A percentile compares a stretch with the other conserved stretches of the same genome.
Conservation (phyloP, 495 filamentous ascomycete species). For the Penicillium pulvis region DNA sequence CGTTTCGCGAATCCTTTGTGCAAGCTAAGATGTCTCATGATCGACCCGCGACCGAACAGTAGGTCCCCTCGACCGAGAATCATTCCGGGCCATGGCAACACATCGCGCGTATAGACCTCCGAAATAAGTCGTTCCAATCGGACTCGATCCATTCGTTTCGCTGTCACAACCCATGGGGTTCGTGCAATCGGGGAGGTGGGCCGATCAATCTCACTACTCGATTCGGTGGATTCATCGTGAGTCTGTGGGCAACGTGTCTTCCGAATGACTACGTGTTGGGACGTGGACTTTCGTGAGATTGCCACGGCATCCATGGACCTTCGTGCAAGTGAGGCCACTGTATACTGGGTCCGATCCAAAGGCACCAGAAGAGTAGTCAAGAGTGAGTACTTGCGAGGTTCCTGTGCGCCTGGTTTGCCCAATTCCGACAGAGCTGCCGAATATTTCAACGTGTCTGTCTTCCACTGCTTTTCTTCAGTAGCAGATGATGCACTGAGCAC, state of each 20-base stretch:
- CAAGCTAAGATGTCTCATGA: conserved; percentile 79
- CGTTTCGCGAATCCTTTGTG: conserved; percentile 34
- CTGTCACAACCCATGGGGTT: conserved; percentile 44
- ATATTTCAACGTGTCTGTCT: conserved; percentile 40
- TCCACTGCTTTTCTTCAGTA: conserved; percentile 80
- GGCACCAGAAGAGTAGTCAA: conserved; percentile 69
- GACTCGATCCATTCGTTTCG: conserved; percentile 72
- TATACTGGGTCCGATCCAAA: conserved; percentile 69
- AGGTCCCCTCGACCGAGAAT: conserved; percentile 60
- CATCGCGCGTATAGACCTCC: conserved; percentile 84
- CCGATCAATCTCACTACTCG: conserved; percentile 32
- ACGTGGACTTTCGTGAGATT: conserved; percentile 58
- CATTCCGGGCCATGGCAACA: conserved; percentile 87
- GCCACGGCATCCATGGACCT: conserved; percentile 79
- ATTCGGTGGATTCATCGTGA: conserved; percentile 30
- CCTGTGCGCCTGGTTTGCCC: conserved; percentile 25
- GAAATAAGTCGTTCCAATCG: conserved; percentile 73
- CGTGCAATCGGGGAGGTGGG: conserved; percentile 24
- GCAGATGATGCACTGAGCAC: conserved; percentile 86
- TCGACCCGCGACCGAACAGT: conserved; percentile 63
- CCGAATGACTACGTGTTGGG: conserved; percentile 80
- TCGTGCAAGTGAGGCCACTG: conserved; percentile 69
- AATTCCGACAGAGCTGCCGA: conserved; percentile 28
- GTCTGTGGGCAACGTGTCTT: conserved; percentile 78
- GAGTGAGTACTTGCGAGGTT: conserved; percentile 46